A percentile compares a stretch with the other conserved stretches of the same genome.
These are phyloP conservation scores for Neurospora pannonica DNA, from an alignment of 495 filamentous ascomycete genomes.

Conservation along the genomic window DNA sequence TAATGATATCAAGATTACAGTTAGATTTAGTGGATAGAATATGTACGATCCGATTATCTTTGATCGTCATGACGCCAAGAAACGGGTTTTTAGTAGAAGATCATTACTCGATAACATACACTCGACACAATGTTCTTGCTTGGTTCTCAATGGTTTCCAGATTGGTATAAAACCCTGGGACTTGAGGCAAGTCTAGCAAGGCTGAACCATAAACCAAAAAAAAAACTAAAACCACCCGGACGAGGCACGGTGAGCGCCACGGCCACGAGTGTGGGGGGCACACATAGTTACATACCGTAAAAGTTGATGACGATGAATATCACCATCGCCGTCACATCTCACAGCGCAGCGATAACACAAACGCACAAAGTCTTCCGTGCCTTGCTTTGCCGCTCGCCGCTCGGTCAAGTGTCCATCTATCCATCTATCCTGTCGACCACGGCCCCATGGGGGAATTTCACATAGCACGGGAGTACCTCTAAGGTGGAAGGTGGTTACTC, in stretches of 20 bases:
- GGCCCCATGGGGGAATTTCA: no score
- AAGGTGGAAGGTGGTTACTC: not conserved
- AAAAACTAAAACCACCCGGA: not conserved
- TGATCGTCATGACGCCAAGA: not conserved
- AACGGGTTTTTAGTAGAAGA: not conserved
- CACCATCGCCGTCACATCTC: not conserved
- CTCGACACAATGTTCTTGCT: not conserved
- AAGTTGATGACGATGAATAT: no score
- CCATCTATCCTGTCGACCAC: no score
- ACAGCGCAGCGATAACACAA: not conserved
- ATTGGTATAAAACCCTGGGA: not conserved
- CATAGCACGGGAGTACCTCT: not conserved
- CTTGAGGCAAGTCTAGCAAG: not conserved
- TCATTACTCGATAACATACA: not conserved
- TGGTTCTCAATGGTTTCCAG: not conserved
- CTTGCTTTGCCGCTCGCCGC: not conserved
- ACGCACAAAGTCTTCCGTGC: not conserved
- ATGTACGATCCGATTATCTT: not conserved
- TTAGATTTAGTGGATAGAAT: not conserved
- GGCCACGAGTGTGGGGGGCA: not conserved
- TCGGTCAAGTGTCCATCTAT: not conserved
- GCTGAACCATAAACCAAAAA: not conserved
- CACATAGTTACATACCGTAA: not conserved
- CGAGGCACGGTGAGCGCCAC: not conserved
- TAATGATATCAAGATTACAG: not conserved